These are phyloP conservation scores for Ormosia emarginata DNA, from an alignment of 306 rosid species.

Conservation along the genomic window DNA sequence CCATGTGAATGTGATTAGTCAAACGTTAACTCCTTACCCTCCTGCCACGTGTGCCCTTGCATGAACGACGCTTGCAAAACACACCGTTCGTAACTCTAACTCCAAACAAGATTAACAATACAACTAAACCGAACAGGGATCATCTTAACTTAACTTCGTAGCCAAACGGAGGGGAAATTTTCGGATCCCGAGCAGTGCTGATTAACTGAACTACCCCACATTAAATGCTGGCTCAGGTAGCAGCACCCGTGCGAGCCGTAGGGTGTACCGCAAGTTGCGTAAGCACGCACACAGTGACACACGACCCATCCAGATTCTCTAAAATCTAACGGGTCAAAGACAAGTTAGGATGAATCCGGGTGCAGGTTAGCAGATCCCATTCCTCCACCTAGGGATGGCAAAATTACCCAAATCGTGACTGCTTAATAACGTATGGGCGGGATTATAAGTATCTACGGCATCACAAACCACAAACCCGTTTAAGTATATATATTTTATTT, in stretches of 20 bases:
- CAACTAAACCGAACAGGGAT: not conserved
- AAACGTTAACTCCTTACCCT: not conserved
- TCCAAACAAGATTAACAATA: not conserved
- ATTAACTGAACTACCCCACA: constrained; percentile 5
- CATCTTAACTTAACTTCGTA: not conserved
- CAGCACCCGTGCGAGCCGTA: constrained; percentile 36
- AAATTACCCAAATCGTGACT: too few species aligned
- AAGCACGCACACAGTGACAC: constrained; percentile 17
- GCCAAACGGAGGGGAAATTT: constrained; percentile 22
- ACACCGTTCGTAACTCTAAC: not conserved
- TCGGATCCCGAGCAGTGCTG: constrained; percentile 25
- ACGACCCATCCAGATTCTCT: not conserved
- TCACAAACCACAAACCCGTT: too few species aligned
- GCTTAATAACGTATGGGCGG: too few species aligned
- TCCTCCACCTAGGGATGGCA: too few species aligned
- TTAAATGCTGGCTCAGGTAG: constrained; percentile 29
- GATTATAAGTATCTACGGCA: too few species aligned
- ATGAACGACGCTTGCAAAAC: constrained; percentile 18
- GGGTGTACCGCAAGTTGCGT: constrained; percentile 26
- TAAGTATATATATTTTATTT: too few species aligned
- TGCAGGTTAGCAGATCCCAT: not conserved
- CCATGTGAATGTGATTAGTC: constrained; percentile 20
- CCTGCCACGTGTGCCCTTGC: constrained; percentile 9
- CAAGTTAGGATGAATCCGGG: not conserved
- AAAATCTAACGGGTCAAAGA: not conserved